Evolutionary conservation across 306 rosid species (phyloP).

Genomic region (Sicyos edulis): DNA sequence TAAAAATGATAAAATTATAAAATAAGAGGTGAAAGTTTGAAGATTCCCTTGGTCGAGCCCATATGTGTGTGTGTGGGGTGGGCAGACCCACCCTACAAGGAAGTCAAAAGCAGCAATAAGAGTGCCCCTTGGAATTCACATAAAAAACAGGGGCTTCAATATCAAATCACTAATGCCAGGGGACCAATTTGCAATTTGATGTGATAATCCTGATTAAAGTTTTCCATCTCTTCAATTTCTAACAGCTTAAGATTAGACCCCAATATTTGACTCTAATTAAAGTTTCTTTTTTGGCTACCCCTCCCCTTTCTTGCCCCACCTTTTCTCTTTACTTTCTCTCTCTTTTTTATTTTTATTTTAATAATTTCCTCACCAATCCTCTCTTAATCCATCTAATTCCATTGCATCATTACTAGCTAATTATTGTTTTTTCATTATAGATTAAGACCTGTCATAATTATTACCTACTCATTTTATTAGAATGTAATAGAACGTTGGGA

Average conservation of each 20-base stretch:
- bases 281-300: conserved; percentile 4
- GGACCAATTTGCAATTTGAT: neutral
- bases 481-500: no score
- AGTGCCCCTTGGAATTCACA: conserved; percentile 27
- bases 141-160: conserved; percentile 17
- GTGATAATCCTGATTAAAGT: conserved; percentile 36
- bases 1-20: neutral
- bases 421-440: no score
- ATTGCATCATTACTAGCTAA: neutral
- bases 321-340: conserved; percentile 3
- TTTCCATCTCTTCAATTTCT: conserved; percentile 42
- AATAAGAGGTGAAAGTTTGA: conserved; percentile 18
- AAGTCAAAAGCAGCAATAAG: conserved; percentile 29
- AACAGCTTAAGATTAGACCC: conserved; percentile 45
- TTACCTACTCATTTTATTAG: neutral
- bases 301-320: conserved; percentile 24
- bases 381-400: neutral
- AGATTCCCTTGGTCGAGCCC: conserved; percentile 49
- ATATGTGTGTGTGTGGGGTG: conserved; percentile 5
- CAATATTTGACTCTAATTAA: conserved; percentile 31
- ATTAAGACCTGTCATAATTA: neutral
- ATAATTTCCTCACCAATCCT: conserved; percentile 14
- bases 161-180: conserved; percentile 36
- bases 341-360: conserved; percentile 8
- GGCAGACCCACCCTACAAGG: conserved; percentile 31